Evolutionary conservation across 495 filamentous ascomycete genomes (phyloP).

Genomic region (Penicillium paxilli): DNA sequence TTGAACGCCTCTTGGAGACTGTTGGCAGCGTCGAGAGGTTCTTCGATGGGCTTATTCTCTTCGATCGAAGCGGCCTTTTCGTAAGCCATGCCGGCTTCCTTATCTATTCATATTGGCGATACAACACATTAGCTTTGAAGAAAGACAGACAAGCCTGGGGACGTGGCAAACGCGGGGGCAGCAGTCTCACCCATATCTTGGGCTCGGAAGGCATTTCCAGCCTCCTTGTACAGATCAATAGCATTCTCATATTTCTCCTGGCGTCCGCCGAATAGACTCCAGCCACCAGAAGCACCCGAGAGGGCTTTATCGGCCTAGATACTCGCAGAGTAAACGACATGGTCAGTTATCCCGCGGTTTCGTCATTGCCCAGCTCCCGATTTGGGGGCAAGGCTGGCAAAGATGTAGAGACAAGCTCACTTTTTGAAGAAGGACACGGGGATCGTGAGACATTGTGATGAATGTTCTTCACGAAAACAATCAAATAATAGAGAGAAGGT

Average conservation of each 20-base stretch:
- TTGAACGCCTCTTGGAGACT: conserved; percentile 78
- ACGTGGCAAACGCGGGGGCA: conserved; percentile 16
- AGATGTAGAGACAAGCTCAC: conserved; percentile 34
- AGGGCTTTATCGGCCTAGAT: conserved; percentile 77
- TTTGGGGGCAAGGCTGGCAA: conserved; percentile 8
- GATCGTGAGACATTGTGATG: conserved; percentile 52
- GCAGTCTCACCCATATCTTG: conserved; percentile 62
- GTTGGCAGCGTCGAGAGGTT: conserved; percentile 87
- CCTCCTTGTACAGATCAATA: conserved; percentile 76
- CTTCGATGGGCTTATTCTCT: conserved; percentile 70
- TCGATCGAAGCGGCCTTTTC: conserved; percentile 75
- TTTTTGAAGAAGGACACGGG: conserved; percentile 58
- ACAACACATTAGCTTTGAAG: neutral
- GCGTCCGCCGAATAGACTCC: conserved; percentile 73
- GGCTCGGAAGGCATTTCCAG: conserved; percentile 78
- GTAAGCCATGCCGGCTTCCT: conserved; percentile 77
- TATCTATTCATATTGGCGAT: conserved; percentile 48
- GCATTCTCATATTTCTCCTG: conserved; percentile 84
- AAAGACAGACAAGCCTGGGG: neutral
- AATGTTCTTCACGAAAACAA: neutral
- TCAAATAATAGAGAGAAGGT: neutral
- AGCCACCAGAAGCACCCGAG: conserved; percentile 66
- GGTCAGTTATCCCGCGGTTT: conserved; percentile 31
- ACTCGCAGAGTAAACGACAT: conserved; percentile 9
- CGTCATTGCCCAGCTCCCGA: conserved; percentile 24